Evolutionary conservation across 2,329 filamentous ascomycete species (phyloP), one percentile per base, ranked within the genome.

Genomic region (Aureobasidium lini): DNA sequence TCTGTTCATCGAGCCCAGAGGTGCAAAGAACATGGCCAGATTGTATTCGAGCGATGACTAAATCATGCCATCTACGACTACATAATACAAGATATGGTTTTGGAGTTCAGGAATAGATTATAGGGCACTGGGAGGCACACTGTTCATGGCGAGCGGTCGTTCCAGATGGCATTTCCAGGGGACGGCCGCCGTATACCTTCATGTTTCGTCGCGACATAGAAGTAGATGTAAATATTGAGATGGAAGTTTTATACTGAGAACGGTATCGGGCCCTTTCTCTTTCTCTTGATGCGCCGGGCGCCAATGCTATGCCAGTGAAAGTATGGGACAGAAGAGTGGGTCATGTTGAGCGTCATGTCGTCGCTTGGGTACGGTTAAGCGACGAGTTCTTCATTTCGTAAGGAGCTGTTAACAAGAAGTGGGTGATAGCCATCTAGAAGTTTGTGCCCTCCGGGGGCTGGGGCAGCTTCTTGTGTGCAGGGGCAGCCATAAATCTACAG

Each of bases 391-490:
- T 54, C n/a, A 54, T 54, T 54, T 54, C 50, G 28, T 54, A 37
- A 54, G 15, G 37, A 40, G 34, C 36, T 40, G 49, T 32, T 29
- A 34, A 54, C 48, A 49, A 53, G 42, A 36, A 50, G 36, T 6
- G 23, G 4, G 18, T 29, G 31, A 40, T 59, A 42, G 29, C 43
- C 53, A 39, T 40, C 56, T 63, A 72, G 64, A 72, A 73, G 64
- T 71, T 86, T 32, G 88, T 85, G 61, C 91, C 92, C 77, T 99
- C 94, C 4, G 89, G 84, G 42, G 94, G 94, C 74, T 99, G 94
- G 11, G 90, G 88, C 32, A 96, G 84, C 77, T 97, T 97, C 83
- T 96, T 96, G 78, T 97, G 88, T 66, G 85, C 81, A 29, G 89
- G 86, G 61, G 92, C 84, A 32, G 93, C 93, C 94, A 99, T 97